Evolutionary conservation across 305 asterid genomes (phyloP).

Genomic region (Withania somnifera): DNA sequence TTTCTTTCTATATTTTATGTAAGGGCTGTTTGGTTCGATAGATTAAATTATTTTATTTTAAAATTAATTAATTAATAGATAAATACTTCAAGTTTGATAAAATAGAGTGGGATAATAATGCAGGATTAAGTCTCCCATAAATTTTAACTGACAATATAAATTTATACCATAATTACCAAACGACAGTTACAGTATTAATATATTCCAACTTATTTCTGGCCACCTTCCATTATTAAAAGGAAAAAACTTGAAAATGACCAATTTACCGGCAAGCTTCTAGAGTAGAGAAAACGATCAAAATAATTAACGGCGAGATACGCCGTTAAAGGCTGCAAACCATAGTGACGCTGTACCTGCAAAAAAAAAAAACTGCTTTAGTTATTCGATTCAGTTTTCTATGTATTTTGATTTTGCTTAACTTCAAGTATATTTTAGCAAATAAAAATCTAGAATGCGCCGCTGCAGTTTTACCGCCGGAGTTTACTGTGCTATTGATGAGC

Average conservation of each 20-base stretch:
- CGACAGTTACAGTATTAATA: neutral
- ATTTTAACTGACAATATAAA: too few species aligned
- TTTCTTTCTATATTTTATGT: too few species aligned
- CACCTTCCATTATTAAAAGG: neutral
- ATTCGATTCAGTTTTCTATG: slow-evolving; percentile 15
- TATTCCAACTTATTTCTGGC: neutral
- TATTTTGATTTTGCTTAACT: too few species aligned
- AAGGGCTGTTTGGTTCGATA: too few species aligned
- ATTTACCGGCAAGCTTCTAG: slow-evolving; percentile 70
- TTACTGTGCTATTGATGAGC: neutral
- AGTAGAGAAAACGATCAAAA: slow-evolving; percentile 66
- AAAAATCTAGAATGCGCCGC: slow-evolving; percentile 13
- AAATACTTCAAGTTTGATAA: too few species aligned
- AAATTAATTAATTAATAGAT: too few species aligned
- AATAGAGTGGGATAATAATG: too few species aligned
- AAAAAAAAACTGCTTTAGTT: neutral
- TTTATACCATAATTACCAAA: too few species aligned
- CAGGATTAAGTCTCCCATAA: too few species aligned
- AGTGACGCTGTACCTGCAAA: slow-evolving; percentile 66
- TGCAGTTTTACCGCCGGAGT: neutral
- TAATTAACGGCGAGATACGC: slow-evolving; percentile 79
- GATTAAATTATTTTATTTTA: too few species aligned
- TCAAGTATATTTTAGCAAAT: neutral
- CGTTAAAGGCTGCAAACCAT: slow-evolving; percentile 75
- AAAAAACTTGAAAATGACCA: neutral